These are phyloP conservation scores for Diplocarpon rosae DNA, from an alignment of 2,329 filamentous ascomycete genomes.

Conservation along the genomic window DNA sequence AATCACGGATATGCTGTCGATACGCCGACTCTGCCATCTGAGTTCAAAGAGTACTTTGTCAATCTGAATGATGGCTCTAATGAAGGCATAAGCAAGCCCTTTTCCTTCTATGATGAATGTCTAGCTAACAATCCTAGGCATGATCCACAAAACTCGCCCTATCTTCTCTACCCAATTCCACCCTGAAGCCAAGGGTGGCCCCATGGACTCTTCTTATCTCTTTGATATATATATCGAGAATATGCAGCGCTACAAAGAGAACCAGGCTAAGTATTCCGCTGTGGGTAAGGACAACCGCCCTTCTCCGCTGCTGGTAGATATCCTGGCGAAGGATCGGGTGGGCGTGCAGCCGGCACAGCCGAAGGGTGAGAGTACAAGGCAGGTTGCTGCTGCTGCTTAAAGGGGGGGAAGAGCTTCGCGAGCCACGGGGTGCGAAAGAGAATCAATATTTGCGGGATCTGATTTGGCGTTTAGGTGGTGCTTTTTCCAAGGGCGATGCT, in stretches of 20 bases:
- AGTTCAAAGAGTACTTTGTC: constrained; percentile 97
- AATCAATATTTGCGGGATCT: too few species aligned
- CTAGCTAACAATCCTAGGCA: constrained; percentile 34
- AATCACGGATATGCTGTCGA: constrained; percentile 98
- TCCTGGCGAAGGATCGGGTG: constrained; percentile 88
- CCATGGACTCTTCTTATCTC: constrained; percentile 88
- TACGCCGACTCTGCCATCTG: constrained; percentile 63
- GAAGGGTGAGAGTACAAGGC: background rate
- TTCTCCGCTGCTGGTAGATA: constrained; percentile 76
- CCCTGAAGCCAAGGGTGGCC: constrained; percentile 93
- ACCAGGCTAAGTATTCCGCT: constrained; percentile 57
- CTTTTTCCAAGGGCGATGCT: too few species aligned
- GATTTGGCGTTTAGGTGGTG: too few species aligned
- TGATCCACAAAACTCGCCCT: constrained; percentile 90
- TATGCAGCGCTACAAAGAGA: constrained; percentile 80
- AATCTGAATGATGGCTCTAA: constrained; percentile 97
- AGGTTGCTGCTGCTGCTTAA: too few species aligned
- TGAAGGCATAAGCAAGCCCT: constrained; percentile 51
- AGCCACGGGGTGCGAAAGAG: too few species aligned
- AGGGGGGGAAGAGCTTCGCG: too few species aligned
- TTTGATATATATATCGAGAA: constrained; percentile 95
- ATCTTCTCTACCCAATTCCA: constrained; percentile 99
- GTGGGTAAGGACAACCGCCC: constrained; percentile 75
- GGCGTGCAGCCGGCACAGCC: constrained; percentile 46
- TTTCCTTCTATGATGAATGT: too few species aligned